Base-by-base conservation (phyloP, 441 rosid genomes). In the Breynia disticha region DNA sequence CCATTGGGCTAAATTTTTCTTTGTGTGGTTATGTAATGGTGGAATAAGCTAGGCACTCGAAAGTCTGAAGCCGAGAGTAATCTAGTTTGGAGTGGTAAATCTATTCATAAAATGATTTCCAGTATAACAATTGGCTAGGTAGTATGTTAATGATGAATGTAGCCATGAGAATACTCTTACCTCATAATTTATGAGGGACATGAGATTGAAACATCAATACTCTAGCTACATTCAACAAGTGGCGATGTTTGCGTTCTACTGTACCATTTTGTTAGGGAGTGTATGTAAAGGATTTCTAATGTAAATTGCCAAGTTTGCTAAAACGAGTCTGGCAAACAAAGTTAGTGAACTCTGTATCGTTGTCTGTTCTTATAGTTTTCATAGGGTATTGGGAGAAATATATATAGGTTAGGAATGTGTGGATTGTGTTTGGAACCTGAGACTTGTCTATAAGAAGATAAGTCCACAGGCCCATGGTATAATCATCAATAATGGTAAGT, bases 211-310 rank as follows among this genome's bases (percentile, higher is more conserved):
- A 54, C 13, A 2, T 5, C 11, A 28, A 11, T 1, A 16, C 14
- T 16, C 55, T 22, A n/a, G 57, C 32, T 2, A 54, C 28, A 54
- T 37, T 19, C 11, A 55, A 19, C 3, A 55, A 13, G 44, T 55
- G 49, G 1, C 21, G 59, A 42, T 55, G 48, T 20, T 55, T 55
- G 2, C 50, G 11, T 16, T 42, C 59, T 2, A 43, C 59, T 4
- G n/a, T 5, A 3, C 37, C 49, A 19, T 55, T 55, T 21, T 55
- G 59, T 13, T 17, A 16, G 9, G 24, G 7, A 7, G 48, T 42
- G 14, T 7, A 3, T 7, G 28, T 9, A 38, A 46, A 54, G 4
- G 16, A 18, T 5, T 1, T 54, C 19, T 37, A 48, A 41, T 37
- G 46, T n/a, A 37, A 37, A 37, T 5, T 37, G 6, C 41, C 41